A percentile compares a stretch with the other conserved stretches of the same genome.
Conservation (phyloP, 306 rosid genomes). For the Sophora flavescens region DNA sequence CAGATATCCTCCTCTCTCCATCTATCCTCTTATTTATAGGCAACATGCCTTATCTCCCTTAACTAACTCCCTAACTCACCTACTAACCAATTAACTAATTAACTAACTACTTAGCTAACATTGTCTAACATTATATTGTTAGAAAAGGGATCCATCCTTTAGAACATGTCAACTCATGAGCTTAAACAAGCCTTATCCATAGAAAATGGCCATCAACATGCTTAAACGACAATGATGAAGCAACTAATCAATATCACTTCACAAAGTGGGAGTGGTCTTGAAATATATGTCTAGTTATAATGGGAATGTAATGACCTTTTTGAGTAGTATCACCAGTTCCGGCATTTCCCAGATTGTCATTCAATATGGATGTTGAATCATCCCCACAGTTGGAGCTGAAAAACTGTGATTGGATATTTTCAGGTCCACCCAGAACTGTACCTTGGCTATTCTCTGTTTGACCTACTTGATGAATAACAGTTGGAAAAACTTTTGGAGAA, state of each 20-base stretch:
- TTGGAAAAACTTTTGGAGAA: constrained; percentile 51
- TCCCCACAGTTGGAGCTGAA: constrained; percentile 49
- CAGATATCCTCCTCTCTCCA: too few species aligned
- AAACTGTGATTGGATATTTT: constrained; percentile 51
- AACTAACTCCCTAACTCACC: too few species aligned
- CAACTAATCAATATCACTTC: constrained; percentile 38
- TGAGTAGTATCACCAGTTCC: constrained; percentile 54
- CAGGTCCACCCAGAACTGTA: constrained; percentile 52
- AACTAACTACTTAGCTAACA: too few species aligned
- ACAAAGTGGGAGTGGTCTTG: constrained; percentile 24
- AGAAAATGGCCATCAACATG: constrained; percentile 30
- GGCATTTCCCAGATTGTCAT: constrained; percentile 48
- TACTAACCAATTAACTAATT: too few species aligned
- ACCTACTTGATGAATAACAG: constrained; percentile 47
- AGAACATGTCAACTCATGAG: constrained; percentile 16
- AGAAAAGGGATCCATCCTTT: constrained; percentile 17
- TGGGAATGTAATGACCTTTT: constrained; percentile 56
- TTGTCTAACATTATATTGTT: constrained; percentile 16
- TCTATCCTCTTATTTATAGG: too few species aligned
- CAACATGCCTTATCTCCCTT: too few species aligned
- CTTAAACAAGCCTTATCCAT: constrained; percentile 19
- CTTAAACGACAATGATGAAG: constrained; percentile 28
- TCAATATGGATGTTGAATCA: constrained; percentile 50
- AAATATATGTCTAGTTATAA: constrained; percentile 52
- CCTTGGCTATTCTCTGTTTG: constrained; percentile 56